These are phyloP conservation scores for Thelonectria blattea DNA, from an alignment of 2,329 filamentous ascomycete genomes.

Conservation along the genomic window DNA sequence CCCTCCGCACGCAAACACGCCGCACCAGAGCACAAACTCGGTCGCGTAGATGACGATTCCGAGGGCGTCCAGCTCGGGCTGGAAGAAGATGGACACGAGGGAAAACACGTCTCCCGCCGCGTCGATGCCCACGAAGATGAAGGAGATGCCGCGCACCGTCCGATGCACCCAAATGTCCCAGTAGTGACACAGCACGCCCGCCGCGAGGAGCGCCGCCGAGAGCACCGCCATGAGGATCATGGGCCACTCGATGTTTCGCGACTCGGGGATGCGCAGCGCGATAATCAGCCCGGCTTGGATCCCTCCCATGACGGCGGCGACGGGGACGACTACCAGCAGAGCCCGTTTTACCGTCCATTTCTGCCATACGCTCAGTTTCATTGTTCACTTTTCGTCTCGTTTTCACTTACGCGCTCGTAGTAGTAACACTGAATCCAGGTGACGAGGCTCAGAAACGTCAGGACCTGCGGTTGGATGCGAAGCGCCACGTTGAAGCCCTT, in stretches of 20 bases:
- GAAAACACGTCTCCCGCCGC: slow-evolving; percentile 72
- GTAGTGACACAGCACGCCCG: slow-evolving; percentile 72
- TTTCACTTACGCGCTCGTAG: slow-evolving; percentile 43
- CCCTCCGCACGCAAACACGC: slow-evolving; percentile 68
- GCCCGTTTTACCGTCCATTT: slow-evolving; percentile 60
- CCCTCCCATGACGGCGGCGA: slow-evolving; percentile 63
- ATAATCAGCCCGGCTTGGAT: slow-evolving; percentile 66
- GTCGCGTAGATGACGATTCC: slow-evolving; percentile 72
- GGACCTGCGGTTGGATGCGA: slow-evolving; percentile 51
- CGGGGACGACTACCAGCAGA: slow-evolving; percentile 53
- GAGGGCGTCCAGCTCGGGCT: slow-evolving; percentile 62
- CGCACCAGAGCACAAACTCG: slow-evolving; percentile 70
- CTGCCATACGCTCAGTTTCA: slow-evolving; percentile 28
- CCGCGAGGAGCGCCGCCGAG: slow-evolving; percentile 66
- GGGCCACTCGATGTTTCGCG: slow-evolving; percentile 21
- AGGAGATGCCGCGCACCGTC: slow-evolving; percentile 73
- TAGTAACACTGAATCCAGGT: slow-evolving; percentile 54
- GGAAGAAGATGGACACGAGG: slow-evolving; percentile 67
- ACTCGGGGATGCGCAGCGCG: slow-evolving; percentile 45
- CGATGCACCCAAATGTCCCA: slow-evolving; percentile 71
- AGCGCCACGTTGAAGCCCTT: slow-evolving; percentile 50
- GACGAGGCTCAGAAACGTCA: slow-evolving; percentile 49
- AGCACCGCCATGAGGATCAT: slow-evolving; percentile 68
- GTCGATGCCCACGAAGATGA: slow-evolving; percentile 74
- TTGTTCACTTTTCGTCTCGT: rapidly evolving